These are phyloP conservation scores for Capsicum chinense DNA, from an alignment of 257 asterid genomes.

Conservation along the genomic window DNA sequence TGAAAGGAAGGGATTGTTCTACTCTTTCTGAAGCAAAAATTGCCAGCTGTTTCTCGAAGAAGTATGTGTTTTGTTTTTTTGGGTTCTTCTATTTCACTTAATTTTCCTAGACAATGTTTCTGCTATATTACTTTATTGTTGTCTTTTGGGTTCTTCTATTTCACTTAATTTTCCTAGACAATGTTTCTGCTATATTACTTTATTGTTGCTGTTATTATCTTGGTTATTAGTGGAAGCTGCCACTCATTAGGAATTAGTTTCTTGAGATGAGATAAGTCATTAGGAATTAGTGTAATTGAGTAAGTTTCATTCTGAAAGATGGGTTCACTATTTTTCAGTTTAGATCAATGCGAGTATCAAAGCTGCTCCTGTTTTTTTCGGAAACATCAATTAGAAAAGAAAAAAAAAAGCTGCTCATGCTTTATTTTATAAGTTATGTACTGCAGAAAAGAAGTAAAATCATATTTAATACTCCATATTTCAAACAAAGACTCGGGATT, in stretches of 20 bases:
- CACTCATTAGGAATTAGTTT: neutral
- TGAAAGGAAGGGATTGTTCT: neutral
- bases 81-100: neutral
- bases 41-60: neutral
- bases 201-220: conserved; percentile 12
- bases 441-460: neutral
- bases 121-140: neutral
- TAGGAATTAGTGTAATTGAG: conserved; percentile 1
- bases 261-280: conserved; percentile 10
- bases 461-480: neutral
- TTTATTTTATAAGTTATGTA: neutral
- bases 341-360: conserved; percentile 13
- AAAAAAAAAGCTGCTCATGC: neutral
- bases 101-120: neutral
- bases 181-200: neutral
- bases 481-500: neutral
- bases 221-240: conserved; percentile 14
- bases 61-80: conserved; percentile 5
- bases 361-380: conserved; percentile 5
- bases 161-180: neutral
- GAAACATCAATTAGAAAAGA: neutral
- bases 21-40: neutral
- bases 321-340: neutral
- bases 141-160: neutral
- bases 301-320: neutral